Base-by-base conservation (phyloP, 768 basidiomycete genomes). In the Myochromella boudieri region DNA sequence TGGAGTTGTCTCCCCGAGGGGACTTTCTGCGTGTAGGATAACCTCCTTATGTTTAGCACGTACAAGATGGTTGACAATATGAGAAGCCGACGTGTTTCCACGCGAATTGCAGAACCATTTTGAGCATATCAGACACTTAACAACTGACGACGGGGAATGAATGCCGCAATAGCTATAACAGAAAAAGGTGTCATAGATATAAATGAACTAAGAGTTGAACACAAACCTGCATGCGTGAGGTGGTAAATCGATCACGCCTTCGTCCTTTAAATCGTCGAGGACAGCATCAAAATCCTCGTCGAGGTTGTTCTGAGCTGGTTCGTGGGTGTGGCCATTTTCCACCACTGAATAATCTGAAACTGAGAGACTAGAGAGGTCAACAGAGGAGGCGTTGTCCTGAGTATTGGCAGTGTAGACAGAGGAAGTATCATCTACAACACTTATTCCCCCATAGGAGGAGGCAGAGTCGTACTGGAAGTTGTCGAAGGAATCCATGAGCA, bases 61-160 rank as follows among this genome's bases (percentile, higher is more conserved):
- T 39, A 99, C 97, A 49, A 99, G 81, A 70, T 99, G 97, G 67
- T 97, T 97, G 55, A 99, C 95, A 58, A 99, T 98, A 64, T 99
- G 97, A 1, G 95, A 98, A 1, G 95, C 94, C 1, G 95, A 97
- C 4, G 95, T 97, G 60, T 97, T 97, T 46, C 95, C 95, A 25
- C 97, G 83, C 9, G 95, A 95, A 65, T 99, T 99, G 75, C 97
- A 99, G 66, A 99, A 99, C 93, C 93, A 95, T 64, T 95, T 95
- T 15, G 84, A 80, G 61, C 93, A 95, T 39, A 95, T 62, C 39
- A 94, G 77, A 57, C 93, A 95, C 68, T 95, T 97, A 51, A 98
- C 97, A 20, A 99, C 97, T 27, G 91, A 94, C 5, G 95, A 89
- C 5, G 97, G 95, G 37, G 91, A 93, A 68, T 98, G 95, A 33